These are phyloP conservation scores for Pholiota conissans DNA, from an alignment of 768 basidiomycete species.

Conservation along the genomic window DNA sequence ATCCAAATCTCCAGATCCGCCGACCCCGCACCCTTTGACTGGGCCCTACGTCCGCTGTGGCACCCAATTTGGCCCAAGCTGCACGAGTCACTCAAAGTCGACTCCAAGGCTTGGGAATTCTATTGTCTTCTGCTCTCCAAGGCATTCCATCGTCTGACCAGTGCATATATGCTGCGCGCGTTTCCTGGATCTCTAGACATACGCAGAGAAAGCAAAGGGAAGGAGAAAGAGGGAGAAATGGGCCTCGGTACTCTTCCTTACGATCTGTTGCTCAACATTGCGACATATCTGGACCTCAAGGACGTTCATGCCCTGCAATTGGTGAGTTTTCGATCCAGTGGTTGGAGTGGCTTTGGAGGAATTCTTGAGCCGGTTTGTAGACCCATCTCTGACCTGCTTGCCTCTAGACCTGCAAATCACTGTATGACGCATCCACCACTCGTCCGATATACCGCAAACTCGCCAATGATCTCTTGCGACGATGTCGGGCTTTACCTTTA, in stretches of 20 bases:
- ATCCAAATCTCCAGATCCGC: neutral
- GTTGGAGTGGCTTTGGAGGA: too few relatives aligned
- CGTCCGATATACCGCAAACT: constrained; percentile 69
- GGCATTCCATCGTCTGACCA: neutral
- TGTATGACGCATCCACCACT: constrained; percentile 61
- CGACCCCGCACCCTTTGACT: neutral
- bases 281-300: constrained; percentile 55
- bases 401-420: constrained; percentile 60
- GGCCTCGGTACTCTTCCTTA: constrained; percentile 56
- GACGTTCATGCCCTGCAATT: constrained; percentile 63
- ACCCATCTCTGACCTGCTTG: neutral
- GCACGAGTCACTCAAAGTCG: neutral
- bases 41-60: neutral
- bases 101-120: neutral
- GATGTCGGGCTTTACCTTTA: constrained; percentile 69
- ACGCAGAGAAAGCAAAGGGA: neutral
- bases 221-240: constrained; percentile 21
- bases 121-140: neutral
- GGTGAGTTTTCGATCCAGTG: constrained; percentile 40
- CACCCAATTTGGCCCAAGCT: neutral
- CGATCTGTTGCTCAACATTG: constrained; percentile 70
- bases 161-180: constrained; percentile 7
- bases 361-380: neutral
- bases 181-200: neutral
- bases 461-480: constrained; percentile 58